A percentile compares a stretch with the other conserved stretches of the same genome.
Evolutionary conservation across 2,329 filamentous ascomycete genomes (phyloP).

Genomic region (Neofusicoccum laricinum): DNA sequence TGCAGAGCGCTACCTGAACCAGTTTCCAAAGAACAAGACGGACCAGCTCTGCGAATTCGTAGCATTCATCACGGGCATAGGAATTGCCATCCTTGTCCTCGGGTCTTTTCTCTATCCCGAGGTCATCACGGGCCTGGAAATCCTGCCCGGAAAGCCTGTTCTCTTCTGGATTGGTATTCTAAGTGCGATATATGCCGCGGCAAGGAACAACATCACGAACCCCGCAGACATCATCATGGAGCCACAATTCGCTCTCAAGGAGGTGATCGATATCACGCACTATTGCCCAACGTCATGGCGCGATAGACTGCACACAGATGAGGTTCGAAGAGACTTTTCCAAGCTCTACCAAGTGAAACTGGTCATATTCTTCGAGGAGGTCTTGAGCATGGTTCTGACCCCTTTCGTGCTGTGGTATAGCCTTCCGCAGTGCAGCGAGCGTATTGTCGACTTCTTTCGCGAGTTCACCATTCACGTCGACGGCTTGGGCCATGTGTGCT

Average conservation of each 20-base stretch:
- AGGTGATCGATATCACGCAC: conserved; percentile 89
- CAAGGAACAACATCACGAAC: conserved; percentile 76
- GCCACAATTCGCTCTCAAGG: conserved; percentile 81
- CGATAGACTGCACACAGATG: conserved; percentile 84
- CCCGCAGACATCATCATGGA: conserved; percentile 86
- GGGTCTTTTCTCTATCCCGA: conserved; percentile 88
- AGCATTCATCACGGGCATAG: conserved; percentile 80
- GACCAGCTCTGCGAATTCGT: conserved; percentile 81
- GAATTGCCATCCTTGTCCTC: conserved; percentile 80
- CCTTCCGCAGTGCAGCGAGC: conserved; percentile 82
- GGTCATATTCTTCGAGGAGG: conserved; percentile 87
- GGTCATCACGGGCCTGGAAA: conserved; percentile 85
- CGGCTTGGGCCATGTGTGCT: conserved; percentile 92
- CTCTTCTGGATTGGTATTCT: conserved; percentile 87
- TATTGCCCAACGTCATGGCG: conserved; percentile 90
- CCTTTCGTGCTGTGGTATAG: conserved; percentile 86
- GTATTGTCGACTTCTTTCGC: conserved; percentile 94
- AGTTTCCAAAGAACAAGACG: conserved; percentile 94
- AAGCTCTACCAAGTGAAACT: conserved; percentile 89
- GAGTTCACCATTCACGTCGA: conserved; percentile 98
- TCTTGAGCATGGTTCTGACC: conserved; percentile 87
- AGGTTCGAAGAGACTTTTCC: conserved; percentile 88
- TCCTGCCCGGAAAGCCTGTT: conserved; percentile 82
- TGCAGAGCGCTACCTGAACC: conserved; percentile 86
- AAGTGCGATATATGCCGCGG: conserved; percentile 77